Evolutionary conservation across 352 stramenopile species (phyloP).

Genomic region (Phytophthora megakarya): DNA sequence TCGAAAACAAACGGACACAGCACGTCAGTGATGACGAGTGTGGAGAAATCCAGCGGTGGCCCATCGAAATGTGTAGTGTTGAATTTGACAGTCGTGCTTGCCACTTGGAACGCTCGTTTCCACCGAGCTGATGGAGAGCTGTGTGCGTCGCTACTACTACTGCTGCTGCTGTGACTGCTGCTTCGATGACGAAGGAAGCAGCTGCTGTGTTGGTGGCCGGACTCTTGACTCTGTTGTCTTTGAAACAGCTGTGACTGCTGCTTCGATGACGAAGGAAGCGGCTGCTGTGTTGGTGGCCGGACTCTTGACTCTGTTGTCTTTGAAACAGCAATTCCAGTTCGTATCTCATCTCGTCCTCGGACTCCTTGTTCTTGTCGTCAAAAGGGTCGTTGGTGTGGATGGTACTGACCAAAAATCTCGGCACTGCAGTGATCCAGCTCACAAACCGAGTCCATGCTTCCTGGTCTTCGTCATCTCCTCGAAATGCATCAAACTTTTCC

Average conservation of each 20-base stretch:
- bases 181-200: constrained; percentile 28
- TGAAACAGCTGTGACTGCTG: constrained; percentile 44
- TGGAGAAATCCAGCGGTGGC: constrained; percentile 82
- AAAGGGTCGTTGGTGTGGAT: constrained; percentile 75
- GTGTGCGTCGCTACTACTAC: constrained; percentile 30
- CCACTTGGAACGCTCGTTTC: constrained; percentile 76
- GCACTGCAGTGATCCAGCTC: constrained; percentile 40
- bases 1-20: constrained; percentile 85
- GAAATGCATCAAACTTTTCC: constrained; percentile 50
- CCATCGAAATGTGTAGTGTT: constrained; percentile 82
- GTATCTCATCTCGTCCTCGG: constrained; percentile 67
- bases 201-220: constrained; percentile 24
- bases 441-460: constrained; percentile 64
- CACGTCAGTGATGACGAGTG: constrained; percentile 84
- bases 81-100: constrained; percentile 73
- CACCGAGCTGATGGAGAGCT: constrained; percentile 50
- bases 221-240: constrained; percentile 49
- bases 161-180: constrained; percentile 29
- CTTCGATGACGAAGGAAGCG: constrained; percentile 28
- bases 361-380: constrained; percentile 75
- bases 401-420: constrained; percentile 43
- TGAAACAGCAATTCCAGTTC: constrained; percentile 69
- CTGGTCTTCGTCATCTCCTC: constrained; percentile 62
- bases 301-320: constrained; percentile 49
- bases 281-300: constrained; percentile 24